Evolutionary conservation across 352 stramenopile genomes (phyloP), one percentile per base, ranked within the genome.

Genomic region (Globisporangium recalcitrans): DNA sequence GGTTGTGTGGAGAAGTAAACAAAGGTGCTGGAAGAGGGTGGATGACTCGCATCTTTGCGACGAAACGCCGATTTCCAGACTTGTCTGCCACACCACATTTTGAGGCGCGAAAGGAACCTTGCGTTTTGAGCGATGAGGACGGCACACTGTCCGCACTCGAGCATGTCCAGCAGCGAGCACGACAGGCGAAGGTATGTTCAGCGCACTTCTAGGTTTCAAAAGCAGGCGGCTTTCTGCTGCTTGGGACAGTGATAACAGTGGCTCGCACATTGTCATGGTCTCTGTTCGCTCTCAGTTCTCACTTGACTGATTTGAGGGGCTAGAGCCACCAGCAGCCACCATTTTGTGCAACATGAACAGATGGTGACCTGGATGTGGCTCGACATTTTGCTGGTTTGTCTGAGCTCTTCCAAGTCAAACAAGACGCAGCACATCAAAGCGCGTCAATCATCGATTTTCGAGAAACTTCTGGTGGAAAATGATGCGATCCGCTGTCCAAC

Each of bases 401-500:
- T 52, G 46, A 31, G 51, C 51, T 57, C 51, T 29, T 14, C 51
- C 22, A 29, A 52, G 19, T 46, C n/a, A 42, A 42, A n/a, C n/a
- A n/a, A n/a, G 36, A 19, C 16, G 19, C 4, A 13, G 24, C 46
- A 42, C 36, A 42, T 19, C 36, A 42, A 54, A 59, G 10, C 40
- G 5, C 32, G 42, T 42, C 32, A 59, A 54, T 51, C 26, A 54
- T 51, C 22, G 13, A 31, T 65, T 38, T 73, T 76, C 67, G 27
- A 74, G 70, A 76, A 72, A 42, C 63, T 73, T 73, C 63, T 46
- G 26, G 26, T 19, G 27, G 40, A 72, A 61, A 52, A 87, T 86
- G 78, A 78, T 90, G 69, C 76, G 75, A 62, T 66, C 80, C 11
- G 61, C 71, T 34, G 70, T 71, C 46, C 70, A 85, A 62, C 76